phyloP scores from a whole-genome alignment of 2,329 filamentous ascomycete genomes.

The Verticillium alfalfae region DNA sequence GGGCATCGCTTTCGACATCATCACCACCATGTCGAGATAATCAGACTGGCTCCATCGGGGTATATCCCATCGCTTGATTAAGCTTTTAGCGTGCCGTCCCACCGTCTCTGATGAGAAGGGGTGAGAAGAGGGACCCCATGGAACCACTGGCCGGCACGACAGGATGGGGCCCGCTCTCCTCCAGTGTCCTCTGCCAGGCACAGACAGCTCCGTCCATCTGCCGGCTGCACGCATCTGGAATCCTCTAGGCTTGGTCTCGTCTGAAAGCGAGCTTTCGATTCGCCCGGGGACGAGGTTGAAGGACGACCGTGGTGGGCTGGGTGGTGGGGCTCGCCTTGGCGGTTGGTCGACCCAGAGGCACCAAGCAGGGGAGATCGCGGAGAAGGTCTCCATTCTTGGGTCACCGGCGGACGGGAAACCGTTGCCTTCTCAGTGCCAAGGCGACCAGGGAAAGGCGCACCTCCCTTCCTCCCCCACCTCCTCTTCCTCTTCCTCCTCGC shows the following conservation, averaged over 20 bases:
- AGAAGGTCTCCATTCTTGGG: neutral
- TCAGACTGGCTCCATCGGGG: neutral
- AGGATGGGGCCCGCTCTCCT: no score
- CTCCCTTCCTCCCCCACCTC: neutral
- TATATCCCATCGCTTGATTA: neutral
- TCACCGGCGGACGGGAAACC: neutral
- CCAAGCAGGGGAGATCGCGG: neutral
- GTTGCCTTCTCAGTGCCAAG: neutral
- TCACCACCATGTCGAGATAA: neutral
- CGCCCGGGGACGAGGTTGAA: neutral
- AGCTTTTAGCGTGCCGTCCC: neutral
- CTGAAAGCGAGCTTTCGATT: neutral
- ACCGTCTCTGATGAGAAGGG: neutral
- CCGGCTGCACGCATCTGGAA: neutral
- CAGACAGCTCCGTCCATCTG: neutral
- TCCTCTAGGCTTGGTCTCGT: neutral
- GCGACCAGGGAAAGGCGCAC: neutral
- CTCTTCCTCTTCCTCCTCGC: neutral
- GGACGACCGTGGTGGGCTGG: neutral
- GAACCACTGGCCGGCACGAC: neutral
- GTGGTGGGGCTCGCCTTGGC: neutral
- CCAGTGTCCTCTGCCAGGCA: neutral
- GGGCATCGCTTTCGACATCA: no score
- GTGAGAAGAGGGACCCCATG: neutral
- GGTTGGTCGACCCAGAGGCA: neutral